These are phyloP conservation scores for Xanthoconium purpureum DNA, from an alignment of 768 basidiomycete genomes.

Conservation along the genomic window DNA sequence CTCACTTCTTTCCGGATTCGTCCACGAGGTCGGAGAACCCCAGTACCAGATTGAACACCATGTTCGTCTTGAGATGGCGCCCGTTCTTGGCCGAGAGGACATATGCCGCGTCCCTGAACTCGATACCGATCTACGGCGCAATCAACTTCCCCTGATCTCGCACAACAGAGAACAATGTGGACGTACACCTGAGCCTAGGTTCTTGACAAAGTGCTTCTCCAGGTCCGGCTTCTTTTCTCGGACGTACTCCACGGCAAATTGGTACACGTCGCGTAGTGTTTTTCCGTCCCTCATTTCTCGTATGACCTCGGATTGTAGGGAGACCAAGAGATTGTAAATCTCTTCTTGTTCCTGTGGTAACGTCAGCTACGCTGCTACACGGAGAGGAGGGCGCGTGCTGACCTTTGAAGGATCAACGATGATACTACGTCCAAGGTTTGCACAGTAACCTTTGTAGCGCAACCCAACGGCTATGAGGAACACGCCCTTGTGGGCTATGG, in stretches of 20 bases:
- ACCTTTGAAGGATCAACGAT: constrained; percentile 93
- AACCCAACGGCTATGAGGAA: constrained; percentile 85
- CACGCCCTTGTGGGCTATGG: constrained; percentile 84
- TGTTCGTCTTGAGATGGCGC: constrained; percentile 66
- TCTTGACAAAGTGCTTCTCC: constrained; percentile 84
- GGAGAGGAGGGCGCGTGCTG: not conserved
- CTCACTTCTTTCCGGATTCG: constrained; percentile 72
- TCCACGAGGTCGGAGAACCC: constrained; percentile 85
- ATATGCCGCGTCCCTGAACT: constrained; percentile 89
- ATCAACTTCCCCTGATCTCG: not conserved
- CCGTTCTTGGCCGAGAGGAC: constrained; percentile 78
- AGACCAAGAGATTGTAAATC: constrained; percentile 75
- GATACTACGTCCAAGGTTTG: constrained; percentile 90
- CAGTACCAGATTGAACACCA: constrained; percentile 82
- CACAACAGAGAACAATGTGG: not conserved
- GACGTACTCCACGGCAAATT: constrained; percentile 65
- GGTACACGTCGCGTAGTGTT: constrained; percentile 76
- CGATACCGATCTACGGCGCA: constrained; percentile 79
- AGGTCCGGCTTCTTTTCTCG: constrained; percentile 78
- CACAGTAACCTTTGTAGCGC: constrained; percentile 90
- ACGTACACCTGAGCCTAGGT: constrained; percentile 83
- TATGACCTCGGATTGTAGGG: constrained; percentile 74
- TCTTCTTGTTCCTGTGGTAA: constrained; percentile 79
- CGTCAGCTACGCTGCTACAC: not conserved
- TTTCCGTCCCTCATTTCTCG: constrained; percentile 77